Evolutionary conservation across 2,329 filamentous ascomycete genomes (phyloP).

Genomic region (Amauroascus verrucosus): DNA sequence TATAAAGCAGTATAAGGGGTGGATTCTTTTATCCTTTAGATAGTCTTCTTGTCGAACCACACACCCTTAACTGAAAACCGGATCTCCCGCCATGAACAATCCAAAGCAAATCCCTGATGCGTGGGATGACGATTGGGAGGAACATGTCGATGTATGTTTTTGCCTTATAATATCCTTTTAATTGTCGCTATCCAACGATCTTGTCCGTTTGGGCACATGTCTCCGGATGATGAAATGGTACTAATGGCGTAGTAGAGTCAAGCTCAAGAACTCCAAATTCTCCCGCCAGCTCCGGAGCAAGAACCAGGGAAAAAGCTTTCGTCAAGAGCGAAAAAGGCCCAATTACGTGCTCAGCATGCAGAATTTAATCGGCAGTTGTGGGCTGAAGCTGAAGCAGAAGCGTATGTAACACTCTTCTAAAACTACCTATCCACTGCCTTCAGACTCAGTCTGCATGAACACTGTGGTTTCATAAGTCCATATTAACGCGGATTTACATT

Average conservation of each 20-base stretch:
- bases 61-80: background rate
- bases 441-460: background rate
- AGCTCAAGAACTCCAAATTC: constrained; percentile 22
- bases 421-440: too few species aligned
- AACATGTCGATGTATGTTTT: constrained; percentile 56
- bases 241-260: constrained; percentile 26
- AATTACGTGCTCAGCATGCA: constrained; percentile 67
- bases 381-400: constrained; percentile 86
- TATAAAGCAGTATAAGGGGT: background rate
- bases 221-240: background rate
- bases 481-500: background rate
- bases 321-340: constrained; percentile 57
- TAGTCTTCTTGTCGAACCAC: background rate
- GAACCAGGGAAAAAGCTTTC: constrained; percentile 35
- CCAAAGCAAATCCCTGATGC: constrained; percentile 52
- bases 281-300: constrained; percentile 12
- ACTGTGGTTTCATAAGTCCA: background rate
- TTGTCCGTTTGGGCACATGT: too few species aligned
- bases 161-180: background rate
- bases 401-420: constrained; percentile 49
- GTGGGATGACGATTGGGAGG: constrained; percentile 90
- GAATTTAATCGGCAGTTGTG: constrained; percentile 79
- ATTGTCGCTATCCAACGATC: too few species aligned
- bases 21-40: background rate
- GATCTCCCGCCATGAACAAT: background rate